Evolutionary conservation across 352 stramenopile genomes (phyloP).

Genomic region (Phytophthora citrophthora): DNA sequence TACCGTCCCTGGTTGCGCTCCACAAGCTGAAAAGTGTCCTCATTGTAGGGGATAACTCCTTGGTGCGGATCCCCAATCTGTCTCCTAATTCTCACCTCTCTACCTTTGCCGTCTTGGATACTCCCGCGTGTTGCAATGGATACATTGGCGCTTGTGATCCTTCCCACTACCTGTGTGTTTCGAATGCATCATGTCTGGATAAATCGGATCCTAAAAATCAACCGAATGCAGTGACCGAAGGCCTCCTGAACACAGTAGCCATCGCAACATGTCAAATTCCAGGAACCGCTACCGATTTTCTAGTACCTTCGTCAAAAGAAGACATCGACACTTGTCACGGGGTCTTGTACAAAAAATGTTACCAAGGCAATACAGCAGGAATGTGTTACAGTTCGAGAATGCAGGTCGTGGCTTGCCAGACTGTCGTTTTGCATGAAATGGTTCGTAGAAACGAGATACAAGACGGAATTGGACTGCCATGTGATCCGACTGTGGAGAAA

Average conservation of each 20-base stretch:
- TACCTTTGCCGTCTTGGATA: not conserved
- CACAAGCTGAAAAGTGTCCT: slow-evolving; percentile 5
- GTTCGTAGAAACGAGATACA: slow-evolving; percentile 30
- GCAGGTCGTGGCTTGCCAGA: slow-evolving; percentile 28
- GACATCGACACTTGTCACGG: slow-evolving; percentile 26
- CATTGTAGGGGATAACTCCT: not conserved
- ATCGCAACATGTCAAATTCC: slow-evolving; percentile 1
- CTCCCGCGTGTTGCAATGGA: slow-evolving; percentile 23
- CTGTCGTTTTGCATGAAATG: slow-evolving; percentile 4
- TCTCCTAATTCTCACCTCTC: not conserved
- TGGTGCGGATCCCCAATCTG: not conserved
- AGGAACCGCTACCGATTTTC: not conserved
- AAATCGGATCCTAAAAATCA: not conserved
- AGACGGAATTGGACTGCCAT: slow-evolving; percentile 20
- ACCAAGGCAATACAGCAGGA: not conserved
- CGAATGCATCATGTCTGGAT: slow-evolving; percentile 1
- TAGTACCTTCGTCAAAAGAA: not conserved
- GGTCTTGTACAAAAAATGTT: slow-evolving; percentile 30
- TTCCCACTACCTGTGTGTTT: slow-evolving; percentile 7
- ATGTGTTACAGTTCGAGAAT: not conserved
- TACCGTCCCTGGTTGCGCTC: slow-evolving; percentile 21
- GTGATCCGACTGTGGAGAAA: slow-evolving; percentile 25
- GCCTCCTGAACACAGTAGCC: not conserved
- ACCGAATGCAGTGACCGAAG: slow-evolving; percentile 8
- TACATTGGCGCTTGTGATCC: slow-evolving; percentile 22